phyloP scores from a whole-genome alignment of 2,329 filamentous ascomycete species.

The Aspergillus unguis region DNA sequence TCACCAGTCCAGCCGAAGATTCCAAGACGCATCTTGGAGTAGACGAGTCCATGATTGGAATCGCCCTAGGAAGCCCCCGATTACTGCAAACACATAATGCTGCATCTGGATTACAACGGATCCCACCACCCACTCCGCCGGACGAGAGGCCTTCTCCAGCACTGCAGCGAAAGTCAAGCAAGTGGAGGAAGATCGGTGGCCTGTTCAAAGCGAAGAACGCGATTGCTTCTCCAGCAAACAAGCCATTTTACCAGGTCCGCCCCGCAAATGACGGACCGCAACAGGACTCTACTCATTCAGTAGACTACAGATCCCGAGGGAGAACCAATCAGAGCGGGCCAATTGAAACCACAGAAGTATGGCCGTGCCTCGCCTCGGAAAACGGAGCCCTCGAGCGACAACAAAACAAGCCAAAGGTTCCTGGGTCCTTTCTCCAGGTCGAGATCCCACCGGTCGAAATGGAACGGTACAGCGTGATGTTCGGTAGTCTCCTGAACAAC shows the following conservation, averaged over 20 bases:
- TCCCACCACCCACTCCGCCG: slow-evolving; percentile 12
- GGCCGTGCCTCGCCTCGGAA: slow-evolving; percentile 26
- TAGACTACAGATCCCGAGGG: slow-evolving; percentile 15
- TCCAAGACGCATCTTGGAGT: slow-evolving; percentile 16
- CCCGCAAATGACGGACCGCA: slow-evolving; percentile 20
- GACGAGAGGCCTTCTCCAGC: slow-evolving; percentile 11
- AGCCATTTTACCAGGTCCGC: slow-evolving; percentile 31
- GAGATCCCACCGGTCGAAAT: slow-evolving; percentile 76
- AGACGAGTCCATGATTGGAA: slow-evolving; percentile 59
- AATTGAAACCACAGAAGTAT: slow-evolving; percentile 15
- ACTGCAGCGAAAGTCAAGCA: slow-evolving; percentile 38
- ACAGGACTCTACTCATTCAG: slow-evolving; percentile 21
- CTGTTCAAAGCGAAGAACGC: slow-evolving; percentile 41
- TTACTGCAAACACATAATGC: slow-evolving; percentile 22
- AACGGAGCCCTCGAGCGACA: slow-evolving; percentile 15
- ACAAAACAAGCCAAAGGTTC: slow-evolving; percentile 7
- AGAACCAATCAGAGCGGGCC: slow-evolving; percentile 6
- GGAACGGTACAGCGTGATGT: slow-evolving; percentile 95
- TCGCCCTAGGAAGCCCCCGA: slow-evolving; percentile 69
- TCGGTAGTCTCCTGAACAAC: slow-evolving; percentile 66
- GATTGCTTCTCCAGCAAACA: slow-evolving; percentile 18
- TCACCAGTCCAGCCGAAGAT: slow-evolving; percentile 23
- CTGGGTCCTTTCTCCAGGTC: slow-evolving; percentile 59
- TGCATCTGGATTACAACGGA: slow-evolving; percentile 17
- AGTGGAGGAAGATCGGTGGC: slow-evolving; percentile 47